Evolutionary conservation across 2,329 filamentous ascomycete species (phyloP), one percentile per base, ranked within the genome.

Genomic region (Aspergillus thermomutatus): DNA sequence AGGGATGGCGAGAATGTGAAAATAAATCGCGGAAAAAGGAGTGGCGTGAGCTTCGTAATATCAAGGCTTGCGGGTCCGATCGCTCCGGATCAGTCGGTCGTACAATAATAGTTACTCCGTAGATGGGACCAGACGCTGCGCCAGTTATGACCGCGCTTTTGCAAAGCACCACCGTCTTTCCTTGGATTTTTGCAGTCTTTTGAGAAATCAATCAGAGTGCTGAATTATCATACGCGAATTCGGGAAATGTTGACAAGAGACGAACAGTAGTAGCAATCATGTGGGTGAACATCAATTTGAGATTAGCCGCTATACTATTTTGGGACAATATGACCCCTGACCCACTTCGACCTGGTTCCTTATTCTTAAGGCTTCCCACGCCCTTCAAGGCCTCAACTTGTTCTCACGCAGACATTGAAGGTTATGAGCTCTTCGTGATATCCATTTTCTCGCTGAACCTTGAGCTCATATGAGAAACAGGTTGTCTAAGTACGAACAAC

Each of bases 21-120:
- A 58, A 64, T 60, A 64, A 60, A 64, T 54, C 53, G 31, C 41
- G 53, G 54, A 52, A 45, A 50, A 40, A 50, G 43, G 51, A 57
- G 64, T 66, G 64, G 64, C 64, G 64, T 66, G 64, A 65, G 64
- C 56, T 58, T 54, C 59, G 53, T 58, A 61, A 63, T 59, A 60
- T 56, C 50, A 48, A 57, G 57, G 52, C 50, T 56, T 45, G 52
- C 55, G 62, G 62, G 56, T 60, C 64, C 62, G 62, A 53, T 51
- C 50, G 57, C 55, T 63, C 62, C 61, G 60, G 57, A 41, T 54
- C 37, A 57, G 43, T 46, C 43, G 23, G 43, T 46, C 43, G 23
- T 46, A 46, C 43, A 46, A 26, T 23, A 37, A 4, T 10, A 11
- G 28, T 34, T n/a, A 26, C 25, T 26, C 25, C 25, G 25, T 26